phyloP scores from a whole-genome alignment of 192 early-diverging fungal species.

The Umbelopsis vinacea region DNA sequence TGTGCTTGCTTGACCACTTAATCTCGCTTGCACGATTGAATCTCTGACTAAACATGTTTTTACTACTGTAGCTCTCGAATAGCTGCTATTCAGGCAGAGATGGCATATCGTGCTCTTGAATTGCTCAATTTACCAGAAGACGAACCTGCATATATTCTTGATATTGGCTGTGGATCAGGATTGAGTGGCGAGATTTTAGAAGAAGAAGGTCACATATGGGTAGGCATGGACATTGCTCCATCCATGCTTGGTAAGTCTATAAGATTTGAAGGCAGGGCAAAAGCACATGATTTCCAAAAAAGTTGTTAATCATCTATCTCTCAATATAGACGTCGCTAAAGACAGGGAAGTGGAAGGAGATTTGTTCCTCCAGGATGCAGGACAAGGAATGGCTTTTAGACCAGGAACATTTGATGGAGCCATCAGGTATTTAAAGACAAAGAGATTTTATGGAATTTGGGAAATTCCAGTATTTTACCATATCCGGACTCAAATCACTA shows the following conservation, averaged over 20 bases:
- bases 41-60: not conserved
- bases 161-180: conserved; percentile 98
- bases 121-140: conserved; percentile 83
- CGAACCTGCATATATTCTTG: conserved; percentile 77
- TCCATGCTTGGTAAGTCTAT: conserved; percentile 77
- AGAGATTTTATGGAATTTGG: not conserved
- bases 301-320: conserved; percentile 6
- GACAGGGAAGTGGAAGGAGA: conserved; percentile 94
- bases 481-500: not conserved
- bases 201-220: conserved; percentile 96
- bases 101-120: conserved; percentile 92
- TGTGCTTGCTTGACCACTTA: not conserved
- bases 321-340: conserved; percentile 74
- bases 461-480: conserved; percentile 12
- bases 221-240: conserved; percentile 94
- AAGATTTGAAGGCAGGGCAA: not conserved
- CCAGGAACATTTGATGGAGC: conserved; percentile 97
- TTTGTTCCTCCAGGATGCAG: conserved; percentile 94
- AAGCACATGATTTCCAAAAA: not conserved
- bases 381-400: conserved; percentile 91
- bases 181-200: conserved; percentile 93
- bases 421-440: conserved; percentile 62
- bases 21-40: not conserved
- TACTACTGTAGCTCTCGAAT: conserved; percentile 80
- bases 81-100: conserved; percentile 89